These are phyloP conservation scores for Marchantia polymorpha DNA, from an alignment of 225 moss, liverwort and hornwort species.

Conservation along the genomic window DNA sequence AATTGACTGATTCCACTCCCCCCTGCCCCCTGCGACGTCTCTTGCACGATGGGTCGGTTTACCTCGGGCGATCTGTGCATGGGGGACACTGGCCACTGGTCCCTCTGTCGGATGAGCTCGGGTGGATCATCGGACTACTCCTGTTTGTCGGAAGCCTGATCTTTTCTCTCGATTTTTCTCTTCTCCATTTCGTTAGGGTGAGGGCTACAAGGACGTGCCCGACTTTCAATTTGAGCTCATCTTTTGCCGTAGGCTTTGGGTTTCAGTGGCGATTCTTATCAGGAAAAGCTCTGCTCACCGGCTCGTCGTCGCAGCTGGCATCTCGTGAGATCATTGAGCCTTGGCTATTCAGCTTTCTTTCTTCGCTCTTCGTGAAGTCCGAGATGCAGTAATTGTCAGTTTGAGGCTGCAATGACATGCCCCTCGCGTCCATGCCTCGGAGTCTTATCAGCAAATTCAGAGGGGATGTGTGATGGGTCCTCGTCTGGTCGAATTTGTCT, in stretches of 20 bases:
- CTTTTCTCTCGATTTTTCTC: not conserved
- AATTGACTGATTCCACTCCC: not conserved
- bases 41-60: not conserved
- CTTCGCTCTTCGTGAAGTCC: not conserved
- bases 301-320: not conserved
- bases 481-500: not conserved
- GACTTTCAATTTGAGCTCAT: not conserved
- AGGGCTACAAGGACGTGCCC: not conserved
- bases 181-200: not conserved
- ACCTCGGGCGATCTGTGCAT: not conserved
- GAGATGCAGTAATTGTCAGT: not conserved
- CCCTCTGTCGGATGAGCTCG: not conserved
- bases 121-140: not conserved
- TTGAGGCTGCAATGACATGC: no score
- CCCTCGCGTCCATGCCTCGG: no score
- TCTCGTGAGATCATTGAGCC: not conserved
- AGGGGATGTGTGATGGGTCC: no score
- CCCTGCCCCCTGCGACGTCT: no score
- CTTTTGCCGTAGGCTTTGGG: not conserved
- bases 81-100: not conserved
- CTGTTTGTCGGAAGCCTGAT: not conserved
- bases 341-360: not conserved
- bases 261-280: not conserved
- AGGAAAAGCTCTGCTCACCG: not conserved
- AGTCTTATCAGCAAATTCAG: no score